Evolutionary conservation across 768 basidiomycete species (phyloP), one percentile per base, ranked within the genome.

Genomic region (Tulasnella sp.): DNA sequence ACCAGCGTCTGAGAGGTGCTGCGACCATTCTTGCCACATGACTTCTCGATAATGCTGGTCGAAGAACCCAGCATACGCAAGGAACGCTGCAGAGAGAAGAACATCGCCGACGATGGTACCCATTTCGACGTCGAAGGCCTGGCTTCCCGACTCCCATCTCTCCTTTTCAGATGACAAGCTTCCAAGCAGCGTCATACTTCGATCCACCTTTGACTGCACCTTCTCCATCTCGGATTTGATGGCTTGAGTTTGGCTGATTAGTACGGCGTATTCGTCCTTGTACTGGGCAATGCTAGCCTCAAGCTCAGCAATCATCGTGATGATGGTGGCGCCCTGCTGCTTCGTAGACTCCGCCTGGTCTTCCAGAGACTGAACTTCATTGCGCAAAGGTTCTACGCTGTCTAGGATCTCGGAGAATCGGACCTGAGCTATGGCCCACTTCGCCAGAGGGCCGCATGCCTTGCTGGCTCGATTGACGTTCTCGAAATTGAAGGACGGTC

Each of bases 211-310:
- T 73, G 86, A 83, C 69, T 97, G 92, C 3, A 99, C 96, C 41
- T 88, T 84, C 66, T 95, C 92, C 96, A 99, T 98, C 73, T 98
- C 96, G 51, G 76, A 78, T 73, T 96, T 96, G 79, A 99, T 97
- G 3, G 93, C 85, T 69, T 98, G 92, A 0, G 90, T 94, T 71
- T 98, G 89, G 67, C 91, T 91, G 73, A 99, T 97, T 63, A 99
- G 82, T 10, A 88, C 76, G 1, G 96, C 96, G 66, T 99, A 99
- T 71, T 99, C 96, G 34, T 93, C 88, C 74, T 98, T 98, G 78
- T 97, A 98, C 58, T 76, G 81, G 24, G 80, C 85, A 66, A 98
- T 98, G 72, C 94, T 94, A 44, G 84, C 75, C 68, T 98, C 94
- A 42, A 98, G 80, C 69, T 96, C 91, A 13, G 84, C 78, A 51